These are phyloP conservation scores for Cladobotryum mycophilum DNA, from an alignment of 2,329 filamentous ascomycete species.

Conservation along the genomic window DNA sequence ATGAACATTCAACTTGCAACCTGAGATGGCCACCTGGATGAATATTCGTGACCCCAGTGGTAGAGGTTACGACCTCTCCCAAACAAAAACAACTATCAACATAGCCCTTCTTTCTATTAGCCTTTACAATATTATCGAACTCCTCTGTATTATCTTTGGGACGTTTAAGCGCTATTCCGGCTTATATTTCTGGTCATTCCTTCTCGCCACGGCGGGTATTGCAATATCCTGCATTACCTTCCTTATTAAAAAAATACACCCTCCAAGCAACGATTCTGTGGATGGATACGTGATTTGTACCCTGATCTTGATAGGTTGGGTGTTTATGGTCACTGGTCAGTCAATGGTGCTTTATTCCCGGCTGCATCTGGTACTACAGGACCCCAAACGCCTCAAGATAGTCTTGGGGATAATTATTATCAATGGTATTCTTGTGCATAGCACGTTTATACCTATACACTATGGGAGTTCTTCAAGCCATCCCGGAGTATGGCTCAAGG, in stretches of 20 bases:
- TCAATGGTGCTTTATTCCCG: conserved; percentile 33
- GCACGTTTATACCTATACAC: conserved; percentile 48
- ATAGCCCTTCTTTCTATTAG: conserved; percentile 26
- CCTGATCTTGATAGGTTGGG: conserved; percentile 23
- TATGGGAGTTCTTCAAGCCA: conserved; percentile 41
- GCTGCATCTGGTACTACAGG: conserved; percentile 52
- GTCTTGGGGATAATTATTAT: conserved; percentile 53
- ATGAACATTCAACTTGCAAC: neutral
- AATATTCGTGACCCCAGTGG: neutral
- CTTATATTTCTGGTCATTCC: conserved; percentile 35
- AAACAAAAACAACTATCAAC: conserved; percentile 13
- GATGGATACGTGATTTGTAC: conserved; percentile 18
- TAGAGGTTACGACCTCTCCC: neutral
- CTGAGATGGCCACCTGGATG: neutral
- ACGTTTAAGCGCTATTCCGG: conserved; percentile 30
- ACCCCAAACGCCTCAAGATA: conserved; percentile 39
- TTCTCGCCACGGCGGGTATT: conserved; percentile 29
- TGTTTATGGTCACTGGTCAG: conserved; percentile 11
- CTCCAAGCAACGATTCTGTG: neutral
- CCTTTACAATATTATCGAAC: conserved; percentile 31
- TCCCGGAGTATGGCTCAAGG: conserved; percentile 15
- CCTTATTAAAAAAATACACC: conserved; percentile 32
- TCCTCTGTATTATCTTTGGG: conserved; percentile 29
- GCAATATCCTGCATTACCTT: conserved; percentile 38
- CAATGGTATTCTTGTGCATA: conserved; percentile 47